Evolutionary conservation across 495 filamentous ascomycete species (phyloP), one percentile per base, ranked within the genome.

Genomic region (Aspergillus homomorphus): DNA sequence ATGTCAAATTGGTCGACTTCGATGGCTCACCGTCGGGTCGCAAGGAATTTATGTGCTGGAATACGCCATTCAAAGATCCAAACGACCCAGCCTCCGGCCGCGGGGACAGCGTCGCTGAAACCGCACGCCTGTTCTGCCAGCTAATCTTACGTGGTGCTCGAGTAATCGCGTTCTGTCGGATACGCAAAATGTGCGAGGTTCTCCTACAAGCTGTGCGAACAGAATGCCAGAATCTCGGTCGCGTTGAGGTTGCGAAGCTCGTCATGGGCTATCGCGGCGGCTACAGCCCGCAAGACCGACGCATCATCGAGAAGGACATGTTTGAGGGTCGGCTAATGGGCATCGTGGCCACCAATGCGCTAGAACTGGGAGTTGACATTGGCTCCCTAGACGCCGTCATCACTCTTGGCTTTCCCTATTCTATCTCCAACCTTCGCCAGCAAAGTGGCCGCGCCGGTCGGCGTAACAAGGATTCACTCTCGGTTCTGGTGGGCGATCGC

Each of bases 21-120:
- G 94, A 98, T 65, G 94, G 94, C 2, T 96, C 92, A 3, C 95
- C 94, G 1, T 90, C 90, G 12, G 94, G 94, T 7, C 80, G 91
- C 23, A 99, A 99, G 65, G 92, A 96, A 68, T 98, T 98, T 56
- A 71, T 99, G 8, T 96, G 91, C 73, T 99, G 94, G 94, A 98
- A 98, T 61, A 96, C 95, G 1, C 95, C 94, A 2, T 96, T 87
- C 75, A 96, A 90, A 75, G 94, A 96, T 65, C 90, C 92, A 1
- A 76, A 77, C 8, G 94, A 98, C 70, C 91, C 92, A 12, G 82
- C 88, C 0, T 94, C 89, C 56, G 93, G 93, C 7, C 84, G 94
- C 41, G 91, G 88, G 24, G 87, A 93, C 70, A 87, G 85, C 21
- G 84, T 92, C 68, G 79, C 82, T 18, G 95, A 99, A 72, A 88